Conservation (phyloP, 2,329 filamentous ascomycete species). For the Zymoseptoria pseudotritici region DNA sequence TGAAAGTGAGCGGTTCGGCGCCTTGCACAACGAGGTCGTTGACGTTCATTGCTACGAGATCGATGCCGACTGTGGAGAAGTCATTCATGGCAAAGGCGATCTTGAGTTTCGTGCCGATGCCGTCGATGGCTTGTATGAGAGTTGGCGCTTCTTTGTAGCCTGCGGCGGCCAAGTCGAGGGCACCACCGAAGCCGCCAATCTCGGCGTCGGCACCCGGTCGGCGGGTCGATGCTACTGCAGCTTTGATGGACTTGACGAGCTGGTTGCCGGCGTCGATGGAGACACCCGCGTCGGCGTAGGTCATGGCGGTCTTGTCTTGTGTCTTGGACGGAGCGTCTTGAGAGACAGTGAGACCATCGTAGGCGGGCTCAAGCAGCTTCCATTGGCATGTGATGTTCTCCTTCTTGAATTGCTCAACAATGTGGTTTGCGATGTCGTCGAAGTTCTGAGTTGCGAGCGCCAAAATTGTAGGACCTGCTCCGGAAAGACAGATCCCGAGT, state of each 20-base stretch:
- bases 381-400: conserved; percentile 74
- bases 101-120: conserved; percentile 94
- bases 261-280: conserved; percentile 91
- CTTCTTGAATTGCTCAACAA: conserved; percentile 60
- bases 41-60: conserved; percentile 98
- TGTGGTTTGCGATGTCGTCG: conserved; percentile 68
- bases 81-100: conserved; percentile 84
- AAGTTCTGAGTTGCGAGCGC: conserved; percentile 89
- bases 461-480: conserved; percentile 89
- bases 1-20: conserved; percentile 88
- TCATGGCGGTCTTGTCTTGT: conserved; percentile 44
- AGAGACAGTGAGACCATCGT: conserved; percentile 51
- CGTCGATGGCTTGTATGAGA: conserved; percentile 89
- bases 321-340: conserved; percentile 15
- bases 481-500: conserved; percentile 88
- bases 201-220: conserved; percentile 83
- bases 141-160: conserved; percentile 70
- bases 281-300: conserved; percentile 88
- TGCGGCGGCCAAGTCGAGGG: conserved; percentile 68
- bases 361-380: conserved; percentile 80
- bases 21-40: conserved; percentile 96
- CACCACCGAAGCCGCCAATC: conserved; percentile 91
- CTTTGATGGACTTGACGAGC: conserved; percentile 86
- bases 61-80: conserved; percentile 91
- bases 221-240: conserved; percentile 74